Percentiles rank a stretch among this genome's conserved stretches.
Evolutionary conservation across 768 basidiomycete species (phyloP).

Genomic region (Hericium erinaceus): DNA sequence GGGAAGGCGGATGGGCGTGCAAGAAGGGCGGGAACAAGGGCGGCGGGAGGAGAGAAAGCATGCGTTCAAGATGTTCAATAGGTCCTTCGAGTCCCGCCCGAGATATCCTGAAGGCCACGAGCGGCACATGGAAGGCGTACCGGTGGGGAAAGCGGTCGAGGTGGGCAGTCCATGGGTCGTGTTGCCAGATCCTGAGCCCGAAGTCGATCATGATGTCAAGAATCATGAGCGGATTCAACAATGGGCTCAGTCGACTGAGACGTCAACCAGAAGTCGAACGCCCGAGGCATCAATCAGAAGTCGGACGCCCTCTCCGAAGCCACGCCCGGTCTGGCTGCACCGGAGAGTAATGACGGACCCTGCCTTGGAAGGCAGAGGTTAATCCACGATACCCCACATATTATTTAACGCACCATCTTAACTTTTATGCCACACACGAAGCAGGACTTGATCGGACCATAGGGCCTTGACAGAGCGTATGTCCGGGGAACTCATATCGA

Average conservation of each 20-base stretch:
- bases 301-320: conserved; percentile 5
- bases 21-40: conserved; percentile 8
- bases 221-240: conserved; percentile 13
- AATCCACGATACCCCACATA: not conserved
- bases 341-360: conserved; percentile 16
- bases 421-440: not conserved
- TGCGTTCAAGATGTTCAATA: conserved; percentile 1
- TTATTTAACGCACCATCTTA: too few relatives aligned
- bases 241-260: conserved; percentile 11
- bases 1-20: conserved; percentile 6
- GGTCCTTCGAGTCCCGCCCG: conserved; percentile 1
- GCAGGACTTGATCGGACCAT: not conserved
- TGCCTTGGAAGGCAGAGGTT: conserved; percentile 9
- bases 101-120: not conserved
- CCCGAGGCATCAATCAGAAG: too few relatives aligned
- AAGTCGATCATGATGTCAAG: not conserved
- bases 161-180: not conserved
- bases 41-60: conserved; percentile 7
- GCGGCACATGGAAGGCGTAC: not conserved
- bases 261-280: conserved; percentile 4
- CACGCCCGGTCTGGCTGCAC: conserved; percentile 3
- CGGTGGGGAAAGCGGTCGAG: not conserved
- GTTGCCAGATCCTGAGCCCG: not conserved
- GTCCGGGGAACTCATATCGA: too few relatives aligned
- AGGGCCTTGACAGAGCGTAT: not conserved